These are phyloP conservation scores for Oidium heveae DNA, from an alignment of 2,329 filamentous ascomycete species.

Conservation along the genomic window DNA sequence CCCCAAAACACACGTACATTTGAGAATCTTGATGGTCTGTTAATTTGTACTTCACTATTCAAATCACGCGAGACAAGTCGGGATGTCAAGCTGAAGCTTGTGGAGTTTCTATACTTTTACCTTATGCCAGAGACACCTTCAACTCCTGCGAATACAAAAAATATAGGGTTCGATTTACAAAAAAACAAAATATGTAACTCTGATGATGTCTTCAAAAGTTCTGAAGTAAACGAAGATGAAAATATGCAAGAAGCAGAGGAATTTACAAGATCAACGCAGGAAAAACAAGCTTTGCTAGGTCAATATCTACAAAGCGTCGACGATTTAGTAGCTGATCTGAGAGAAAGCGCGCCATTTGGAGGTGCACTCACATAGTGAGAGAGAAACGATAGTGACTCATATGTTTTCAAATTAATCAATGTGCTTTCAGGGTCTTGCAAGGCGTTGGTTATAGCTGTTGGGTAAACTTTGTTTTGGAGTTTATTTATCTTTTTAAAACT, in stretches of 20 bases:
- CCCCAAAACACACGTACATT: constrained; percentile 80
- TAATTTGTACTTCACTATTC: constrained; percentile 81
- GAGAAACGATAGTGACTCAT: constrained; percentile 2
- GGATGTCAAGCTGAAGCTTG: constrained; percentile 83
- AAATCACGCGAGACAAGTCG: constrained; percentile 64
- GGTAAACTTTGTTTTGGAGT: too few relatives aligned
- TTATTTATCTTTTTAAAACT: too few relatives aligned
- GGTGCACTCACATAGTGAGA: constrained; percentile 12
- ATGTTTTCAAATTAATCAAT: not conserved
- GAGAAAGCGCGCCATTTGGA: constrained; percentile 53
- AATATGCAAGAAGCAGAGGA: constrained; percentile 15
- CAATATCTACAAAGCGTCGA: constrained; percentile 35
- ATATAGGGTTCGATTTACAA: constrained; percentile 25
- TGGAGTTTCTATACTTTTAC: constrained; percentile 96
- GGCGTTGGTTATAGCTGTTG: not conserved
- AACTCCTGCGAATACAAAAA: constrained; percentile 23
- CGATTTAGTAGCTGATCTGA: constrained; percentile 45
- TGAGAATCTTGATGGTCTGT: constrained; percentile 70
- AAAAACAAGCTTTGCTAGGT: constrained; percentile 40
- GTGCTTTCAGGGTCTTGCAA: not conserved
- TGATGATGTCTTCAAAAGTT: constrained; percentile 26
- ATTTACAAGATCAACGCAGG: constrained; percentile 30
- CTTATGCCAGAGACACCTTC: constrained; percentile 70
- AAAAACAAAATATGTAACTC: constrained; percentile 47
- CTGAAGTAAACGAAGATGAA: constrained; percentile 13